Conservation (phyloP, 2,329 filamentous ascomycete species). For the Fusarium miscanthi region DNA sequence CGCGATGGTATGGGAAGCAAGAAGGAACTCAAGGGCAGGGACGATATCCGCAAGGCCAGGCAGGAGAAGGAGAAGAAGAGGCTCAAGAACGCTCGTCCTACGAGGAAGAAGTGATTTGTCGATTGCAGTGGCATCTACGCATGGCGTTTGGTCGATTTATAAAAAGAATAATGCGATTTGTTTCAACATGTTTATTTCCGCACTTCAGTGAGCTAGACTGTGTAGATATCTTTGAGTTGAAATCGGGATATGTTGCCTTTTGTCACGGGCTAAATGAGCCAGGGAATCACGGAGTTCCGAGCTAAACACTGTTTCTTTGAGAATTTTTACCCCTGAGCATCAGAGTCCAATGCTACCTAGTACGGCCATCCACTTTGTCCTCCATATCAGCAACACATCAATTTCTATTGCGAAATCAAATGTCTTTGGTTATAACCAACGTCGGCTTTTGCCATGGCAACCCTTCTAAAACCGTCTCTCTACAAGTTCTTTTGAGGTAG, state of each 20-base stretch:
- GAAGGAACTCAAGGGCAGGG: slow-evolving; percentile 80
- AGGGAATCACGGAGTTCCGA: background rate
- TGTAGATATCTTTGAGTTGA: background rate
- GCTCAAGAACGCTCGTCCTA: slow-evolving; percentile 89
- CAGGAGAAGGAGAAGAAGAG: slow-evolving; percentile 78
- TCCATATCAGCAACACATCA: background rate
- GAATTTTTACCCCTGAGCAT: background rate
- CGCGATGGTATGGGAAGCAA: slow-evolving; percentile 78
- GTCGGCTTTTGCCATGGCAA: background rate
- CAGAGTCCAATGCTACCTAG: background rate
- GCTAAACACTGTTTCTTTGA: background rate
- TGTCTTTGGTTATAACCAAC: background rate
- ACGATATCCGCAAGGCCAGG: slow-evolving; percentile 87
- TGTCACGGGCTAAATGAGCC: background rate
- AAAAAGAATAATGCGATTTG: slow-evolving; percentile 26
- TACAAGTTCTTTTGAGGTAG: background rate
- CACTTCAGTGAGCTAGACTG: background rate
- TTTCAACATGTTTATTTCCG: background rate
- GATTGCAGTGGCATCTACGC: slow-evolving; percentile 6
- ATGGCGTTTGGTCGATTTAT: slow-evolving; percentile 31
- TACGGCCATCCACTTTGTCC: background rate
- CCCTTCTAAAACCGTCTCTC: background rate
- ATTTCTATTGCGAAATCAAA: background rate
- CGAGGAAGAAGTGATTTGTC: slow-evolving; percentile 62
- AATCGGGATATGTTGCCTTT: background rate